A percentile compares a stretch with the other conserved stretches of the same genome.
Conservation (phyloP, 2,329 filamentous ascomycete species). For the Penicillium sumatraense region DNA sequence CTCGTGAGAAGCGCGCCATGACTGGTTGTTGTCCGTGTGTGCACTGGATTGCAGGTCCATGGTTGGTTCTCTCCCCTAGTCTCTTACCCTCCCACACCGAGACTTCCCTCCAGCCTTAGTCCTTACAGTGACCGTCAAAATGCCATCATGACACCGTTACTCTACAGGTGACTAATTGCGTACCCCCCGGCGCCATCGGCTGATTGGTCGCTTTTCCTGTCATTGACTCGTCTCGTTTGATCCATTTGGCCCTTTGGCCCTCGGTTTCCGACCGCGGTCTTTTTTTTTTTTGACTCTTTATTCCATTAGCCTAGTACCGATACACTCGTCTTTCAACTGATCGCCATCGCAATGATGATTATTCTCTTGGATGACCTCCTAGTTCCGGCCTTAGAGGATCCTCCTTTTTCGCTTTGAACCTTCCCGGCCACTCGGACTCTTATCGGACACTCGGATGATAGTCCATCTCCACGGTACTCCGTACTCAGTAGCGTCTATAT, state of each 20-base stretch:
- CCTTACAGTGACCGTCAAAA: slow-evolving; percentile 6
- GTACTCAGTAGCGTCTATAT: not conserved
- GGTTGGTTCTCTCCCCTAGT: not conserved
- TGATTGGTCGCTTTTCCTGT: slow-evolving; percentile 15
- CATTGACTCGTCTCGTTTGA: slow-evolving; percentile 1
- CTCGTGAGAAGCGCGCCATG: slow-evolving; percentile 11
- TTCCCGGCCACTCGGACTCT: not conserved
- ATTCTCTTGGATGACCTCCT: not conserved
- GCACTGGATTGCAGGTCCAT: not conserved
- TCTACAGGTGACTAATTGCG: slow-evolving; percentile 22
- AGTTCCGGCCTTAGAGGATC: not conserved
- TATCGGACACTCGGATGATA: slow-evolving; percentile 1
- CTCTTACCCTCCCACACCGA: not conserved
- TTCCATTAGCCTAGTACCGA: not conserved
- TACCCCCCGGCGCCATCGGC: slow-evolving; percentile 21
- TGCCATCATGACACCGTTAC: slow-evolving; percentile 26
- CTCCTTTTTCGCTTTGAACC: slow-evolving; percentile 1
- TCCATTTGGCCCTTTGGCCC: not conserved
- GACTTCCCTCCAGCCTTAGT: slow-evolving; percentile 4
- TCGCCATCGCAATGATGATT: not conserved
- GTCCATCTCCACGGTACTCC: not conserved
- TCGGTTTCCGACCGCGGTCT: slow-evolving; percentile 5
- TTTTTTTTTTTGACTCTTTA: not conserved
- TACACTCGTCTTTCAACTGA: not conserved
- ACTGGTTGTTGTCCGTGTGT: slow-evolving; percentile 6